These are phyloP conservation scores for Coleophoma cylindrospora DNA, from an alignment of 2,329 filamentous ascomycete genomes.

Conservation along the genomic window DNA sequence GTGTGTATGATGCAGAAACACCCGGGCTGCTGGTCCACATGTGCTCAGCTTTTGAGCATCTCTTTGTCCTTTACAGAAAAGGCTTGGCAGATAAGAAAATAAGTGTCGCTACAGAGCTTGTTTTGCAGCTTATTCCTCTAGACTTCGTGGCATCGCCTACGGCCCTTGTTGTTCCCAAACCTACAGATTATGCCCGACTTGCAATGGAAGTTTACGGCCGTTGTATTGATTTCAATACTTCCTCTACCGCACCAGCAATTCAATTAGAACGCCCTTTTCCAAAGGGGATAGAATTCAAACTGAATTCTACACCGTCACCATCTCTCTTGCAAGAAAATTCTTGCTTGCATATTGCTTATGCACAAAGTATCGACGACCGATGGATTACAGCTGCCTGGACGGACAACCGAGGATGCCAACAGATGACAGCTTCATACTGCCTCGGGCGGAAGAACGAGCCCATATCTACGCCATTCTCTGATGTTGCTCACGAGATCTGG, in stretches of 20 bases:
- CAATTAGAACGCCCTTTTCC: conserved; percentile 67
- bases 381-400: conserved; percentile 83
- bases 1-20: conserved; percentile 64
- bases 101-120: conserved; percentile 55
- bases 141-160: conserved; percentile 61
- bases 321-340: conserved; percentile 75
- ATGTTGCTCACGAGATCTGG: conserved; percentile 74
- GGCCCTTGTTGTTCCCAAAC: conserved; percentile 56
- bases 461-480: conserved; percentile 47
- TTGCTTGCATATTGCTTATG: conserved; percentile 76
- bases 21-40: conserved; percentile 61
- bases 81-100: conserved; percentile 43
- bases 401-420: conserved; percentile 69
- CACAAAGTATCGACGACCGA: conserved; percentile 66
- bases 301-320: conserved; percentile 61
- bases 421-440: conserved; percentile 70
- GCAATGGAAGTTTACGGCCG: conserved; percentile 76
- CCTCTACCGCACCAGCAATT: conserved; percentile 64
- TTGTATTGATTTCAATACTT: conserved; percentile 53
- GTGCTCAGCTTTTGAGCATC: conserved; percentile 67
- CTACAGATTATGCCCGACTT: conserved; percentile 53
- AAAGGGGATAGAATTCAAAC: conserved; percentile 70
- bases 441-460: conserved; percentile 53
- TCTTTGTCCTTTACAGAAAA: conserved; percentile 60
- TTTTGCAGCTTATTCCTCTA: conserved; percentile 70